These are phyloP conservation scores for Scopulariopsis brevicaulis DNA, from an alignment of 2,329 filamentous ascomycete genomes.

Conservation along the genomic window DNA sequence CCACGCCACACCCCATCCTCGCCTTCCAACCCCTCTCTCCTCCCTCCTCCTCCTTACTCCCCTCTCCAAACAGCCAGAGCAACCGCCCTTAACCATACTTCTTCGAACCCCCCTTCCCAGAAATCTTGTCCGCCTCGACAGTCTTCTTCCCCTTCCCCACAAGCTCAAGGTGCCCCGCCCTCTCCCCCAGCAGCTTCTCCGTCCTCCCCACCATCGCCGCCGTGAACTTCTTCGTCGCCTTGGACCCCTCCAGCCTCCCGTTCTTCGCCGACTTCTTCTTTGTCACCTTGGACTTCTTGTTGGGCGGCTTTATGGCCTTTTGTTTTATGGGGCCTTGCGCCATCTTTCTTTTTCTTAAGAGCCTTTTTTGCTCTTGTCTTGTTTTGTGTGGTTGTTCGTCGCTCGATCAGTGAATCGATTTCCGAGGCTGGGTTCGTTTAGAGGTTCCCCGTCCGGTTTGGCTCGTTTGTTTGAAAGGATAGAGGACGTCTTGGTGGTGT, in stretches of 20 bases:
- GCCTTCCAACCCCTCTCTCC: not conserved
- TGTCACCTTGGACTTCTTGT: slow-evolving; percentile 21
- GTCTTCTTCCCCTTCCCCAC: slow-evolving; percentile 45
- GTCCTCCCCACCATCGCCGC: slow-evolving; percentile 42
- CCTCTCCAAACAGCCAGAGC: not conserved
- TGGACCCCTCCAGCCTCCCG: slow-evolving; percentile 31
- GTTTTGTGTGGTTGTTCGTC: not conserved
- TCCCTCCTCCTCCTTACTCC: not conserved
- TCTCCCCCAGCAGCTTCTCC: slow-evolving; percentile 45
- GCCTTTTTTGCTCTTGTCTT: not conserved
- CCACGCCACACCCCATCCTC: not conserved
- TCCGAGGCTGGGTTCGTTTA: too few species aligned
- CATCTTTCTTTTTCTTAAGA: slow-evolving; percentile 23
- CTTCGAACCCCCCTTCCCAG: slow-evolving; percentile 33
- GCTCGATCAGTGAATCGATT: not conserved
- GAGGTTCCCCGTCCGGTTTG: not conserved
- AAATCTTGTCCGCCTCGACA: slow-evolving; percentile 13
- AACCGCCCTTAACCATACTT: slow-evolving; percentile 38
- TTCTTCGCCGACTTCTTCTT: slow-evolving; percentile 19
- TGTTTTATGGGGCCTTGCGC: slow-evolving; percentile 41
- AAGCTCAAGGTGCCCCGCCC: slow-evolving; percentile 47
- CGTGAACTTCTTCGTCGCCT: slow-evolving; percentile 42
- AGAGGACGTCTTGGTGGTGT: not conserved
- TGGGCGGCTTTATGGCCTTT: slow-evolving; percentile 25
- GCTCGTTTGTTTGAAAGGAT: not conserved